phyloP scores from a whole-genome alignment of 345 rosid genomes.

The Euphorbia lathyris region DNA sequence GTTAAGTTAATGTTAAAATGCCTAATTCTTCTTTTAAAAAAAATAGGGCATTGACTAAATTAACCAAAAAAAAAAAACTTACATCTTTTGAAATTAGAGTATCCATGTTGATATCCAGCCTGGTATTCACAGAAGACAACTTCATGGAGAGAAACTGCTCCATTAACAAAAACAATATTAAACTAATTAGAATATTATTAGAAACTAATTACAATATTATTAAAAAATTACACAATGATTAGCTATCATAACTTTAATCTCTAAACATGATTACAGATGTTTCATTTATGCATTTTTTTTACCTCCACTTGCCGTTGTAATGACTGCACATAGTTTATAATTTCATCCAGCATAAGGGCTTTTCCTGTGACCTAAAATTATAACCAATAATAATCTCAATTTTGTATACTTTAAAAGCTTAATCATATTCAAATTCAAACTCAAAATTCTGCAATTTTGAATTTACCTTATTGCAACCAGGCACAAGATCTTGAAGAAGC shows the following conservation, averaged over 20 bases:
- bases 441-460: slow-evolving; percentile 1
- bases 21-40: not conserved
- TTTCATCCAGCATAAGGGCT: slow-evolving; percentile 89
- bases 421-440: not conserved
- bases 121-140: slow-evolving; percentile 75
- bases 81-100: slow-evolving; percentile 70
- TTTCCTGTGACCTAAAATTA: slow-evolving; percentile 73
- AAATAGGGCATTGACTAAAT: not conserved
- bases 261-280: not conserved
- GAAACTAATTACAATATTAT: not conserved
- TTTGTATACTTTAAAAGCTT: not conserved
- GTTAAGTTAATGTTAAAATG: too few relatives aligned
- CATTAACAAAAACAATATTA: slow-evolving; percentile 7
- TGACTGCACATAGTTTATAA: slow-evolving; percentile 90
- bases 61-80: slow-evolving; percentile 24
- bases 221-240: slow-evolving; percentile 1
- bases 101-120: slow-evolving; percentile 60
- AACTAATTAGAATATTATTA: not conserved
- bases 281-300: slow-evolving; percentile 11
- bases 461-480: slow-evolving; percentile 88
- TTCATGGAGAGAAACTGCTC: slow-evolving; percentile 88
- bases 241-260: slow-evolving; percentile 1
- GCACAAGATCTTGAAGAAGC: slow-evolving; percentile 94
- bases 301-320: slow-evolving; percentile 96
- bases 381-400: slow-evolving; percentile 5